A percentile compares a stretch with the other conserved stretches of the same genome.
phyloP scores from a whole-genome alignment of 192 early-diverging fungal genomes.

The Fimicolochytrium jonesii region DNA sequence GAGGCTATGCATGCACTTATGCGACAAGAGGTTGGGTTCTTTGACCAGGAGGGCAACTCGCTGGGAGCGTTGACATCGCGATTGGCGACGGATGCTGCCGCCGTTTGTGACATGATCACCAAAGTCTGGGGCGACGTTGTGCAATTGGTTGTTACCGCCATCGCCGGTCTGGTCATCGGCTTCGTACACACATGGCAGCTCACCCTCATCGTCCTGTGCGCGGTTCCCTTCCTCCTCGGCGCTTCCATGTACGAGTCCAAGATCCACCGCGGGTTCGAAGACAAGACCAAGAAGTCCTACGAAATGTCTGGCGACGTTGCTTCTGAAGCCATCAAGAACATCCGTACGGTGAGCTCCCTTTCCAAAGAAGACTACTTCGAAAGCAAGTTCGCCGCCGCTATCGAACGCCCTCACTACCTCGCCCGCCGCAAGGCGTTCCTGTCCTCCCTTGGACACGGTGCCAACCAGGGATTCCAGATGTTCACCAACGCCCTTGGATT shows the following conservation, averaged over 20 bases:
- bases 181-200: conserved; percentile 75
- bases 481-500: conserved; percentile 73
- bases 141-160: conserved; percentile 37
- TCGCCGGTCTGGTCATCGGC: conserved; percentile 53
- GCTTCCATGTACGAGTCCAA: conserved; percentile 58
- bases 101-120: conserved; percentile 50
- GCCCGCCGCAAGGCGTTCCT: conserved; percentile 58
- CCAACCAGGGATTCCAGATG: conserved; percentile 63
- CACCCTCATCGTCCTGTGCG: conserved; percentile 65
- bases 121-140: conserved; percentile 47
- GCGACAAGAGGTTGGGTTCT: conserved; percentile 52
- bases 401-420: conserved; percentile 63
- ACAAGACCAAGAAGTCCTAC: conserved; percentile 58
- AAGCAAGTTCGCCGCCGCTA: conserved; percentile 54
- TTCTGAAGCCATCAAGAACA: conserved; percentile 76
- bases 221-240: conserved; percentile 59
- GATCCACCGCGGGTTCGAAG: conserved; percentile 51
- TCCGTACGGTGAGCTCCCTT: conserved; percentile 76
- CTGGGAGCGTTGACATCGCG: conserved; percentile 74
- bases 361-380: conserved; percentile 65
- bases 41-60: conserved; percentile 56
- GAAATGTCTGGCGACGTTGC: conserved; percentile 65
- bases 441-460: conserved; percentile 65
- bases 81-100: conserved; percentile 69
- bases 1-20: conserved; percentile 39